Base-by-base conservation (phyloP, 495 filamentous ascomycete species). In the Cercophora samala region DNA sequence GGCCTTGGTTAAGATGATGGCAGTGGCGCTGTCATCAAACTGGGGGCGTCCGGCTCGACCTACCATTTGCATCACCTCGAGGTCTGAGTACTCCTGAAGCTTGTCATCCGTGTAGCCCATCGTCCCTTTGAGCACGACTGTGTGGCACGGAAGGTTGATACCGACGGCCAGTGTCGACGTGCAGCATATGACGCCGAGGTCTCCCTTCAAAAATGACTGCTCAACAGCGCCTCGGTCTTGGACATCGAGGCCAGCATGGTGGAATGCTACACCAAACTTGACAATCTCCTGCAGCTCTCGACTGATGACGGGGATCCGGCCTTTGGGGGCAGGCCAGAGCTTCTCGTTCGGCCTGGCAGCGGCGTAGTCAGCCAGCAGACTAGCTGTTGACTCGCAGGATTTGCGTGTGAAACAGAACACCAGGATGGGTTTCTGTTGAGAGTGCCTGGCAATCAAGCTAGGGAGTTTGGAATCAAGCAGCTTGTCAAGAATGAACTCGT, bases 11-110 rank as follows among this genome's bases (percentile, higher is more conserved):
- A 99, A 86, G 62, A 99, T 96, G 24, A 97, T 89, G 13, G 92
- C 95, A 23, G 88, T 86, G 21, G 92, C 94, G 69, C 81, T 92
- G 59, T 90, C 83, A 67, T 97, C 95, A 69, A 96, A 99, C 76
- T 99, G 95, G 2, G 95, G 95, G 3, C 95, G 84, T 0, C 95
- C 95, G 46, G 95, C 94, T 60, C 95, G 89, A 23, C 95, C 95
- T 29, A 98, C 84, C 95, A 99, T 99, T 74, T 99, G 95, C 92
- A 97, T 97, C 67, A 99, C 86, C 70, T 99, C 95, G 19, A 99
- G 80, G 74, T 97, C 93, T 0, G 91, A 88, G 69, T 95, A 97
- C 74, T 99, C 93, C 19, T 79, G 75, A 62, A 88, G 85, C 75
- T 64, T 85, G 77, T 64, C 84, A 60, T 89, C 86, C 53, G 86